Percentiles rank a stretch among this genome's conserved stretches.
Evolutionary conservation across 1,284 basidiomycete genomes (phyloP).

Genomic region (Tilletiaria anomala): DNA sequence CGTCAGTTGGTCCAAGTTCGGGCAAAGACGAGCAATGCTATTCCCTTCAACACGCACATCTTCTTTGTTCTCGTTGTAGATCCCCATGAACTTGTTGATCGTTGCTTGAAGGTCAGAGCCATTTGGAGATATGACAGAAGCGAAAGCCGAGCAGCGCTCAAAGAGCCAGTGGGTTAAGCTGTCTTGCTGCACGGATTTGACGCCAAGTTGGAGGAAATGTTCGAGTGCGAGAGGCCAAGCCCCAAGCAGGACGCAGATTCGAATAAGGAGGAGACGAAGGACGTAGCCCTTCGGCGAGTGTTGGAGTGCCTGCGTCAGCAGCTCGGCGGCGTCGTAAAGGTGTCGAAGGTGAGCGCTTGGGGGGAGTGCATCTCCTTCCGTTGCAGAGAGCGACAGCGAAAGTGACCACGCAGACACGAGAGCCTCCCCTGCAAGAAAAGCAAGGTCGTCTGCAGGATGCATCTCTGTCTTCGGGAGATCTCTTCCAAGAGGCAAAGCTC

Average conservation of each 20-base stretch:
- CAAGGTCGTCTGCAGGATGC: conserved; percentile 73
- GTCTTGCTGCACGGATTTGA: background rate
- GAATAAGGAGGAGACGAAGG: conserved; percentile 18
- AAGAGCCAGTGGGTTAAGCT: background rate
- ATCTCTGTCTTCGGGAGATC: conserved; percentile 59
- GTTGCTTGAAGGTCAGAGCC: no score
- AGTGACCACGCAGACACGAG: conserved; percentile 47
- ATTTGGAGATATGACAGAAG: no score
- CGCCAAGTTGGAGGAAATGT: background rate
- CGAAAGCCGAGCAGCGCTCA: background rate
- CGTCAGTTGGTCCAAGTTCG: no score
- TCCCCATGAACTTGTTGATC: no score
- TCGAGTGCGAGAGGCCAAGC: background rate
- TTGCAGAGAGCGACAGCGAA: no score
- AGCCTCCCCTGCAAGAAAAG: conserved; percentile 56
- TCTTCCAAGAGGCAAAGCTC: conserved; percentile 51
- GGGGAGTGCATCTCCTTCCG: no score
- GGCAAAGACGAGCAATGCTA: no score
- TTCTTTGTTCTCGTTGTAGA: no score
- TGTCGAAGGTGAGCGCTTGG: no score
- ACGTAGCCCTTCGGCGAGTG: conserved; percentile 22
- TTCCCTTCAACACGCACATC: no score
- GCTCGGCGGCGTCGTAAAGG: conserved; percentile 5
- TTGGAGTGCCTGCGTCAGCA: conserved; percentile 12
- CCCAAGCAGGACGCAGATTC: conserved; percentile 10